These are phyloP conservation scores for Naganishia sp. DNA, from an alignment of 1,284 basidiomycete genomes.

Conservation along the genomic window DNA sequence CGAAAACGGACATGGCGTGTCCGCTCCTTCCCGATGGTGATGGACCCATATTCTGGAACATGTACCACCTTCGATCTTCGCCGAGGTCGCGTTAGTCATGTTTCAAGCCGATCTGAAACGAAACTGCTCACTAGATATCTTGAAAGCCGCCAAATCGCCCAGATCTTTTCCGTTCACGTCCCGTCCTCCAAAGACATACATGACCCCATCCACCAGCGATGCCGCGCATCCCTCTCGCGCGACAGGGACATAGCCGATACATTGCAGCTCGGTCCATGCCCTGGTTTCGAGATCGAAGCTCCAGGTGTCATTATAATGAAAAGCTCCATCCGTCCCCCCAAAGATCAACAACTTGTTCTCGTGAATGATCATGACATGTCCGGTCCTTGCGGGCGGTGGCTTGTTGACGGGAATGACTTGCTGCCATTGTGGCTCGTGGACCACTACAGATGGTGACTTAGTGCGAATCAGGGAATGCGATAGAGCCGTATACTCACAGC, in stretches of 20 bases:
- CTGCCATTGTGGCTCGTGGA: conserved; percentile 69
- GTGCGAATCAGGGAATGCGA: neutral
- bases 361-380: conserved; percentile 84
- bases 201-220: conserved; percentile 93
- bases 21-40: conserved; percentile 87
- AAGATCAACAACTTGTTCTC: conserved; percentile 88
- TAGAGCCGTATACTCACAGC: conserved; percentile 63
- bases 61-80: conserved; percentile 80
- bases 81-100: conserved; percentile 56
- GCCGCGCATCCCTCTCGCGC: conserved; percentile 97
- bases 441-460: conserved; percentile 55
- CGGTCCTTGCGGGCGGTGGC: conserved; percentile 82
- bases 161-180: conserved; percentile 97
- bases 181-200: conserved; percentile 96
- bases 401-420: conserved; percentile 67
- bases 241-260: conserved; percentile 96
- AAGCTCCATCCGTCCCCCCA: conserved; percentile 96
- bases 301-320: conserved; percentile 99
- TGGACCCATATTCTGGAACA: conserved; percentile 99
- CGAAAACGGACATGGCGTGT: conserved; percentile 90
- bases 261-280: conserved; percentile 88
- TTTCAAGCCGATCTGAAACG: neutral
- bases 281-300: conserved; percentile 81
- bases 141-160: conserved; percentile 93
- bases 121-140: conserved; percentile 80